These are phyloP conservation scores for Trichoderma sp. DNA, from an alignment of 2,329 filamentous ascomycete species.

Conservation along the genomic window DNA sequence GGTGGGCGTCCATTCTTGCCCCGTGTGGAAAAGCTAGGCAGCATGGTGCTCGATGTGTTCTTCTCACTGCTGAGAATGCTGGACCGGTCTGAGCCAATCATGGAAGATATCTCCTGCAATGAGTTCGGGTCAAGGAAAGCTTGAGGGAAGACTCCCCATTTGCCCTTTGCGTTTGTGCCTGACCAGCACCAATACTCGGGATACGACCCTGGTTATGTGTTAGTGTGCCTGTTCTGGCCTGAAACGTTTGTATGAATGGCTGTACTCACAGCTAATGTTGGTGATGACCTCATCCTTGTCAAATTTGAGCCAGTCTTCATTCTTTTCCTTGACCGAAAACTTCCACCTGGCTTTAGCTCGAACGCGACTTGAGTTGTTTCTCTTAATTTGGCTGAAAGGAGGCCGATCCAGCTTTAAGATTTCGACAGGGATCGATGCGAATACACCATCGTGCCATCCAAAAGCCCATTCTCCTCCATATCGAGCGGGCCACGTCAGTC, in stretches of 20 bases:
- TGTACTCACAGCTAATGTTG: constrained; percentile 59
- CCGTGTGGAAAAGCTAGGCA: constrained; percentile 41
- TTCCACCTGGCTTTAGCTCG: constrained; percentile 56
- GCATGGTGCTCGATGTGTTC: constrained; percentile 38
- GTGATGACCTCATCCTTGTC: constrained; percentile 67
- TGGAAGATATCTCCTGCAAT: constrained; percentile 41
- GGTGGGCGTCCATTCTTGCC: constrained; percentile 35
- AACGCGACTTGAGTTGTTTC: constrained; percentile 49
- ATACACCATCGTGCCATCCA: constrained; percentile 57
- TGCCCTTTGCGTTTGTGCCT: constrained; percentile 54
- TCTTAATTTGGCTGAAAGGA: constrained; percentile 48
- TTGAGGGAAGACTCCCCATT: constrained; percentile 56
- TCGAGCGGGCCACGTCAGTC: constrained; percentile 52
- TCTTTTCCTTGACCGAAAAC: constrained; percentile 50
- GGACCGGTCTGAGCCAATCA: constrained; percentile 35
- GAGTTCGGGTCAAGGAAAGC: constrained; percentile 51
- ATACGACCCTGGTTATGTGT: constrained; percentile 42
- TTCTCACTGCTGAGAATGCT: constrained; percentile 40
- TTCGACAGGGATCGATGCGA: constrained; percentile 53
- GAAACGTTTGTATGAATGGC: neutral
- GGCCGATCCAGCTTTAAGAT: constrained; percentile 52
- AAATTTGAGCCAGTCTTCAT: constrained; percentile 58
- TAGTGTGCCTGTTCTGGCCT: neutral
- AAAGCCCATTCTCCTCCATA: constrained; percentile 60
- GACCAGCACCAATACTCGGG: constrained; percentile 59